Evolutionary conservation across 108 stramenopile species (phyloP).

Genomic region (Chaetoceros muelleri): DNA sequence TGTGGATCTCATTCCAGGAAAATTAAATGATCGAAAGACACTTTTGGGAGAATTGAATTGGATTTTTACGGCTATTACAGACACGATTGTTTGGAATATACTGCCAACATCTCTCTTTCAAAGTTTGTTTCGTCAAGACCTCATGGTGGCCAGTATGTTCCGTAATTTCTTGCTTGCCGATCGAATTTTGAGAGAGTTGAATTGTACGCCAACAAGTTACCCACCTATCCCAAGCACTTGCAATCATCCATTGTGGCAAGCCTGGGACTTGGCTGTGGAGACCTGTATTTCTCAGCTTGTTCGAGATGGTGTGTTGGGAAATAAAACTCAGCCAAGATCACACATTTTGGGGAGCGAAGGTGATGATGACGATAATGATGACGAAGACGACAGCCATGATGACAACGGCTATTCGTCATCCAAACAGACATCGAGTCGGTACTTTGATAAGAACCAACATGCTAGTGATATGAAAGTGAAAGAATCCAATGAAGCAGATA

Average conservation of each 20-base stretch:
- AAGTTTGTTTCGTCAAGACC: constrained; percentile 94
- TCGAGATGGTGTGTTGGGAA: constrained; percentile 44
- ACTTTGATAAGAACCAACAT: not conserved
- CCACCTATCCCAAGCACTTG: constrained; percentile 86
- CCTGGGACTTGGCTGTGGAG: constrained; percentile 99
- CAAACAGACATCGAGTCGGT: not conserved
- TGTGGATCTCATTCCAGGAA: constrained; percentile 91
- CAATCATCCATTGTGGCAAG: constrained; percentile 94
- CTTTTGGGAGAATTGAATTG: constrained; percentile 95
- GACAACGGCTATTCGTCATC: not conserved
- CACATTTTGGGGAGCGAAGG: not conserved
- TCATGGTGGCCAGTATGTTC: constrained; percentile 93
- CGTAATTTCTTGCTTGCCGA: constrained; percentile 99
- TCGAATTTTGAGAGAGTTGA: constrained; percentile 79
- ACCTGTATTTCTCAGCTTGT: constrained; percentile 78
- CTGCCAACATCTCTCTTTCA: constrained; percentile 93
- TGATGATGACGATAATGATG: constrained; percentile 13
- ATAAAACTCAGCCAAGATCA: constrained; percentile 5
- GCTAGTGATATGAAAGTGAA: constrained; percentile 1
- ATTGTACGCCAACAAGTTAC: constrained; percentile 86
- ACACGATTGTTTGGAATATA: constrained; percentile 99
- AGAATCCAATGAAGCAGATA: constrained; percentile 1
- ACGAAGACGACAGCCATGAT: not conserved
- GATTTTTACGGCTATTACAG: constrained; percentile 99
- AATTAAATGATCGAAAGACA: constrained; percentile 82